These are phyloP conservation scores for Leishmania tarentolae DNA, from an alignment of 208 protist genomes.

Conservation along the genomic window DNA sequence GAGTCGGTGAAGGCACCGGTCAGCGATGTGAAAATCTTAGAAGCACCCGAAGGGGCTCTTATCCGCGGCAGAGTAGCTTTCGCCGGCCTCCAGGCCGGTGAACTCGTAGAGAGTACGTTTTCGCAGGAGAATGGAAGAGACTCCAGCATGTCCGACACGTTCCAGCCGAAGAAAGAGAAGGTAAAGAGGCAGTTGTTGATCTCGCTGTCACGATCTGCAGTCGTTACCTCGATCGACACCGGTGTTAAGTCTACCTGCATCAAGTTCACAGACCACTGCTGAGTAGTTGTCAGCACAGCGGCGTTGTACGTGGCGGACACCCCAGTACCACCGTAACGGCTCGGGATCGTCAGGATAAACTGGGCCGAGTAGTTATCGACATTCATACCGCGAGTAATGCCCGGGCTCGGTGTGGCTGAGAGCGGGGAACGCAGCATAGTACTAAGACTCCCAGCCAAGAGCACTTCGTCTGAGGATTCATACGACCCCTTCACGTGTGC, in stretches of 20 bases:
- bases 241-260: slow-evolving; percentile 1
- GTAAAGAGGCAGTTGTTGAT: slow-evolving; percentile 32
- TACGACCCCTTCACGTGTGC: background rate
- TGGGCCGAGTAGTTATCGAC: background rate
- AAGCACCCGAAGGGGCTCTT: too few relatives aligned
- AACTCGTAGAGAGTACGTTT: background rate
- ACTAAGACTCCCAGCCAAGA: background rate
- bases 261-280: slow-evolving; percentile 21
- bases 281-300: background rate
- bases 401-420: background rate
- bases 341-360: slow-evolving; percentile 13
- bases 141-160: slow-evolving; percentile 11
- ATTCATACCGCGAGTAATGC: slow-evolving; percentile 14
- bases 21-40: background rate
- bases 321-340: slow-evolving; percentile 22
- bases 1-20: background rate
- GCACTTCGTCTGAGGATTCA: slow-evolving; percentile 2
- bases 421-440: background rate
- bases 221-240: slow-evolving; percentile 24
- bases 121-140: background rate
- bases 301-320: background rate
- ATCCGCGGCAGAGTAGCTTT: background rate
- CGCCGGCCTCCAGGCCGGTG: background rate
- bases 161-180: slow-evolving; percentile 28
- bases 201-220: background rate